Evolutionary conservation across 805 yeast genomes (phyloP).

Genomic region (Clavispora vitiphila): DNA sequence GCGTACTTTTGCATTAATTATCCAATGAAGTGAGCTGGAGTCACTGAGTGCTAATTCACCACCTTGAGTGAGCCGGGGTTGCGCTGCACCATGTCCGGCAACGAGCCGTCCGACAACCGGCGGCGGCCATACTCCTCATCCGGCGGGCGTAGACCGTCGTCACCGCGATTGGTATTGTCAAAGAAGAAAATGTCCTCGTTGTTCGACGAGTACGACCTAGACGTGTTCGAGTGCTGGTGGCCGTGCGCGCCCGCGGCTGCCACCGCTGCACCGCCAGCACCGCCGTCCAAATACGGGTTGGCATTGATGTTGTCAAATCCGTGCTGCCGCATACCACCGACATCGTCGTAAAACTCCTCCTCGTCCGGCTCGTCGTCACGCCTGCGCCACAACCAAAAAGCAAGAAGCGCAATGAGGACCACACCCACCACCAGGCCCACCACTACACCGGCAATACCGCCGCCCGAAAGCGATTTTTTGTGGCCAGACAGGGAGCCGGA

Average conservation of each 20-base stretch:
- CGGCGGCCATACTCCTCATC: constrained; percentile 38
- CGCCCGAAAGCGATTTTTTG: constrained; percentile 25
- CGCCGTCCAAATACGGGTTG: constrained; percentile 19
- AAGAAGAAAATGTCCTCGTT: constrained; percentile 8
- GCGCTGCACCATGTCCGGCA: constrained; percentile 46
- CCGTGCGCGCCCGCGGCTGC: constrained; percentile 15
- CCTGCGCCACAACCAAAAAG: constrained; percentile 39
- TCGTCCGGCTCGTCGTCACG: constrained; percentile 37
- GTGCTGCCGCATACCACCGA: constrained; percentile 11
- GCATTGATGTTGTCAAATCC: constrained; percentile 23
- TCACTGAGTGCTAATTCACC: constrained; percentile 37
- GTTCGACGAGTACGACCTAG: constrained; percentile 12
- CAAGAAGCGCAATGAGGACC: constrained; percentile 23
- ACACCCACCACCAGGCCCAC: constrained; percentile 39
- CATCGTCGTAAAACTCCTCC: constrained; percentile 27
- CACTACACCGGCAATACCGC: constrained; percentile 40
- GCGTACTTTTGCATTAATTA: neutral
- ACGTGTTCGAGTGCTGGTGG: constrained; percentile 14
- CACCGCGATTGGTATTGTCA: constrained; percentile 1
- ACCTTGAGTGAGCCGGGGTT: constrained; percentile 47
- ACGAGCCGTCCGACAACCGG: constrained; percentile 49
- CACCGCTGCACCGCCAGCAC: constrained; percentile 12
- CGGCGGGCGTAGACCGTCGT: constrained; percentile 4
- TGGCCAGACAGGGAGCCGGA: constrained; percentile 2
- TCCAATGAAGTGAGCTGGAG: no score